A percentile compares a stretch with the other conserved stretches of the same genome.
Conservation (phyloP, 495 filamentous ascomycete genomes). For the Acidomyces sp. region DNA sequence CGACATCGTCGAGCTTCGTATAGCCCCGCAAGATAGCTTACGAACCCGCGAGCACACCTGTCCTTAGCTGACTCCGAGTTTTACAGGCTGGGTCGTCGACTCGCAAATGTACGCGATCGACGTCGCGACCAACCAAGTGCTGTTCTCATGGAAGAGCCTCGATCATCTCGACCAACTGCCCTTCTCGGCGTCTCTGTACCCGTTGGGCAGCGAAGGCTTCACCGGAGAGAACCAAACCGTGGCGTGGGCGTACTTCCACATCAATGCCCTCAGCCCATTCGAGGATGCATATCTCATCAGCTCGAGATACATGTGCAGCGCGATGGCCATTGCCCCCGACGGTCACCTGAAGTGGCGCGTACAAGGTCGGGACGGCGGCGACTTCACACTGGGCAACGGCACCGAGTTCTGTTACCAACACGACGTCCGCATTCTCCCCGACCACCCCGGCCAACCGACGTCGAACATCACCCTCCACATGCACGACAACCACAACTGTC, state of each 20-base stretch:
- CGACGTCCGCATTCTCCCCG: conserved; percentile 10
- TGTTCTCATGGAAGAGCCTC: conserved; percentile 30
- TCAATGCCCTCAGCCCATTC: conserved; percentile 15
- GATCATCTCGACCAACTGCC: conserved; percentile 21
- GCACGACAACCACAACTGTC: conserved; percentile 15
- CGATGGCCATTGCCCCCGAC: neutral
- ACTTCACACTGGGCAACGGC: conserved; percentile 8
- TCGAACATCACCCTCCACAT: conserved; percentile 8
- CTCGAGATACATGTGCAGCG: conserved; percentile 11
- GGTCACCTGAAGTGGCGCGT: conserved; percentile 1
- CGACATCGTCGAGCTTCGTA: too few species aligned
- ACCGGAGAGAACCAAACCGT: conserved; percentile 8
- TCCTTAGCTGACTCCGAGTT: too few species aligned
- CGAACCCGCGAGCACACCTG: too few species aligned
- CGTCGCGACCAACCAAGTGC: conserved; percentile 20
- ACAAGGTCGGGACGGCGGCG: conserved; percentile 3
- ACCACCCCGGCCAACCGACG: neutral
- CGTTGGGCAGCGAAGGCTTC: conserved; percentile 18
- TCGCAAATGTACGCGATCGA: conserved; percentile 22
- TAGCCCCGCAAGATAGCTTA: too few species aligned
- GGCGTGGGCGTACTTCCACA: conserved; percentile 23
- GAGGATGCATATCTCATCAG: conserved; percentile 9
- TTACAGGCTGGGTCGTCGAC: conserved; percentile 21
- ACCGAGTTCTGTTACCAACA: conserved; percentile 21
- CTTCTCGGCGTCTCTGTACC: conserved; percentile 10